These are phyloP conservation scores for Camelina neglecta DNA, from an alignment of 345 rosid species.

Conservation along the genomic window DNA sequence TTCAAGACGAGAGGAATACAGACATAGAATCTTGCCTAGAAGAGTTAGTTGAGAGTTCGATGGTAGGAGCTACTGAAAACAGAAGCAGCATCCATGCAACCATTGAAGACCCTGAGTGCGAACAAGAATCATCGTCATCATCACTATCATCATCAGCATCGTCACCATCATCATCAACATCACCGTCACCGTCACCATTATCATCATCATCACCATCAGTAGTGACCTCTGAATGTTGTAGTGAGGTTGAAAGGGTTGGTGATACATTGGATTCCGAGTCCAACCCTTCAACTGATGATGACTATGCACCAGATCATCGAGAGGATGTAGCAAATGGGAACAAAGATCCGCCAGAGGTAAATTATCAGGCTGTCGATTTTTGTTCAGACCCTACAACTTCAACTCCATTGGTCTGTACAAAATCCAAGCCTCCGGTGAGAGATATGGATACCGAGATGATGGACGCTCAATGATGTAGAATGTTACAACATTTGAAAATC, in stretches of 20 bases:
- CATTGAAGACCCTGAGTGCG: constrained; percentile 40
- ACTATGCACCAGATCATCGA: constrained; percentile 22
- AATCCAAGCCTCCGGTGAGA: constrained; percentile 13
- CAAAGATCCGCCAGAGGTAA: constrained; percentile 20
- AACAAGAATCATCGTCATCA: constrained; percentile 21
- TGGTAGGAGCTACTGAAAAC: constrained; percentile 8
- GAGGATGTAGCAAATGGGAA: constrained; percentile 18
- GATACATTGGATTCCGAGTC: constrained; percentile 37
- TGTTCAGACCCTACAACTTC: constrained; percentile 18
- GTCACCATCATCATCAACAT: background rate
- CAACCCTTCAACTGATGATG: constrained; percentile 26
- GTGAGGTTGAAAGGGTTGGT: constrained; percentile 18
- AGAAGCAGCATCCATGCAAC: constrained; percentile 11
- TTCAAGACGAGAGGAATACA: constrained; percentile 42
- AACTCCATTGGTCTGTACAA: constrained; percentile 9
- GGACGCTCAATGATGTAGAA: constrained; percentile 27
- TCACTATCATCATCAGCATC: background rate
- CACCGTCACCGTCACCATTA: background rate
- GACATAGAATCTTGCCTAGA: constrained; percentile 40
- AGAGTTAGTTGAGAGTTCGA: constrained; percentile 40
- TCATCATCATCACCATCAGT: constrained; percentile 12
- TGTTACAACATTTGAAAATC: background rate
- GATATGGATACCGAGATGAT: constrained; percentile 32
- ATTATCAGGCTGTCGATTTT: background rate
- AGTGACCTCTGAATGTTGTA: constrained; percentile 25